phyloP scores from a whole-genome alignment of 2,329 filamentous ascomycete species.

The Botrytis deweyae region DNA sequence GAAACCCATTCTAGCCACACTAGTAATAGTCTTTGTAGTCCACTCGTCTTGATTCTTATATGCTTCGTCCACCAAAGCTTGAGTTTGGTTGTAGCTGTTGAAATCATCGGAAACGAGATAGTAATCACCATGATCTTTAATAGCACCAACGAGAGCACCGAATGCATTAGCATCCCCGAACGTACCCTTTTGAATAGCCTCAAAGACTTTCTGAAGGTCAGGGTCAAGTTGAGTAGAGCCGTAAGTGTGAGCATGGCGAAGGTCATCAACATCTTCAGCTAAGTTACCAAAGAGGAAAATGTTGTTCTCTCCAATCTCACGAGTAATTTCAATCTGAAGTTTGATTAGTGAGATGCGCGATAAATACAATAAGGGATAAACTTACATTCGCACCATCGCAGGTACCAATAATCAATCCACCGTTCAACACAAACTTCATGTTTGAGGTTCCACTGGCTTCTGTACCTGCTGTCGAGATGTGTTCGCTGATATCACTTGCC shows the following conservation, averaged over 20 bases:
- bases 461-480: constrained; percentile 96
- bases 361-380: constrained; percentile 27
- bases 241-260: constrained; percentile 88
- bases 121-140: constrained; percentile 92
- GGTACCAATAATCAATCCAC: constrained; percentile 94
- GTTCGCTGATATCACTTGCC: constrained; percentile 94
- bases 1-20: constrained; percentile 94
- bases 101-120: constrained; percentile 98
- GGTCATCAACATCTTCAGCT: constrained; percentile 92
- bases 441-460: constrained; percentile 90
- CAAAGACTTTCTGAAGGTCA: constrained; percentile 77
- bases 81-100: constrained; percentile 89
- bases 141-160: constrained; percentile 76
- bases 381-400: constrained; percentile 95
- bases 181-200: constrained; percentile 72
- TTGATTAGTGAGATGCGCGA: constrained; percentile 18
- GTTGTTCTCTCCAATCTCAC: constrained; percentile 93
- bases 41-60: constrained; percentile 92
- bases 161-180: constrained; percentile 83
- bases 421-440: constrained; percentile 99
- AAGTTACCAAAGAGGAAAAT: constrained; percentile 98
- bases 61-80: constrained; percentile 84
- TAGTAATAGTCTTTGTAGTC: constrained; percentile 85
- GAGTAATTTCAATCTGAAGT: constrained; percentile 88
- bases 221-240: constrained; percentile 75